These are phyloP conservation scores for Fusarium equiseti DNA, from an alignment of 2,329 filamentous ascomycete genomes.

Conservation along the genomic window DNA sequence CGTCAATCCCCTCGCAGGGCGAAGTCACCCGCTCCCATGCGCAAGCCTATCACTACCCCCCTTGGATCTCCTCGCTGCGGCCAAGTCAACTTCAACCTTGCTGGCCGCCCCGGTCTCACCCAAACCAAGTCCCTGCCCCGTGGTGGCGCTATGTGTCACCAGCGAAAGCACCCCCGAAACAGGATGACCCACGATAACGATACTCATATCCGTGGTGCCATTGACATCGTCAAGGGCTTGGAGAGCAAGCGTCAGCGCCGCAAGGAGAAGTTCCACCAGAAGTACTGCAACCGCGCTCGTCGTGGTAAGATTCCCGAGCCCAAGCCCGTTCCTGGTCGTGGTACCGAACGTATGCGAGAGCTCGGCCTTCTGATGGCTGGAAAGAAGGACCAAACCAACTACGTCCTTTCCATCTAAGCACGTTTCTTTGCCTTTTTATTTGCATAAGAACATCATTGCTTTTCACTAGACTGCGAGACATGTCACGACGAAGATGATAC, in stretches of 20 bases:
- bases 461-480: constrained; percentile 33
- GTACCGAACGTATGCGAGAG: constrained; percentile 86
- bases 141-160: constrained; percentile 76
- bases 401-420: constrained; percentile 78
- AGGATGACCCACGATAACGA: constrained; percentile 56
- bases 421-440: constrained; percentile 5
- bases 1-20: constrained; percentile 77
- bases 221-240: constrained; percentile 96
- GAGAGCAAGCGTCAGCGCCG: constrained; percentile 94
- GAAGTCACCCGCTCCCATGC: constrained; percentile 80
- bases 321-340: constrained; percentile 83
- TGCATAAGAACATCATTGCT: constrained; percentile 14
- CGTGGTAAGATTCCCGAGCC: constrained; percentile 73
- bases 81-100: constrained; percentile 54
- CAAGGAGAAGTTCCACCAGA: constrained; percentile 91
- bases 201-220: constrained; percentile 86
- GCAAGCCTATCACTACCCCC: constrained; percentile 56
- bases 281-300: constrained; percentile 85
- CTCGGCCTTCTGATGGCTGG: constrained; percentile 90
- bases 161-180: constrained; percentile 59
- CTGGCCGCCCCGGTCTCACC: constrained; percentile 73
- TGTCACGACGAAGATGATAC: constrained; percentile 30
- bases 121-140: constrained; percentile 90
- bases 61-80: constrained; percentile 57
- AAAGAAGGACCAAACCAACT: constrained; percentile 78